These are phyloP conservation scores for Fusarium nodosum DNA, from an alignment of 2,329 filamentous ascomycete genomes.

Conservation along the genomic window DNA sequence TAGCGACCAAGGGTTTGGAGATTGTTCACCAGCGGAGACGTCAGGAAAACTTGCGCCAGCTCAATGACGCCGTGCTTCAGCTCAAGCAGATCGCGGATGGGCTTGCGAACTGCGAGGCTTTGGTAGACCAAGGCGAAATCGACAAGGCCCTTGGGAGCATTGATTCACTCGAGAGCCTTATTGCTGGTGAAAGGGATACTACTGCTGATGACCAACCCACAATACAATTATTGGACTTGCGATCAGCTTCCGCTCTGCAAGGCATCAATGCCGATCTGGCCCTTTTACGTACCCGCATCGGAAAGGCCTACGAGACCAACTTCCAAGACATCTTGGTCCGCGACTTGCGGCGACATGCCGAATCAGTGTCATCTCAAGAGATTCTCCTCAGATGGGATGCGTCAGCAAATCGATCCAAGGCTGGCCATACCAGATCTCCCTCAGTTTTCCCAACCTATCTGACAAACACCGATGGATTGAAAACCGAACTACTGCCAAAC, in stretches of 20 bases:
- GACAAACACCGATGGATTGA: constrained; percentile 76
- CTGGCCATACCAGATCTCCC: constrained; percentile 74
- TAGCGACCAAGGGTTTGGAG: constrained; percentile 86
- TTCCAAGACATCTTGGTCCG: constrained; percentile 83
- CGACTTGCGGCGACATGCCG: constrained; percentile 85
- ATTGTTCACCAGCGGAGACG: constrained; percentile 86
- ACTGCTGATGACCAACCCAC: constrained; percentile 49
- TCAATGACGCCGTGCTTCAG: constrained; percentile 87
- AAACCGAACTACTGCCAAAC: constrained; percentile 76
- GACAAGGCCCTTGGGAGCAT: constrained; percentile 84
- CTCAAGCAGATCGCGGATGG: constrained; percentile 82
- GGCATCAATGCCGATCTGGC: constrained; percentile 83
- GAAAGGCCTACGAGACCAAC: constrained; percentile 85
- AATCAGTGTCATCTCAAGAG: constrained; percentile 76
- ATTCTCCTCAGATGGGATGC: constrained; percentile 89
- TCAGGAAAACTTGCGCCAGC: constrained; percentile 84
- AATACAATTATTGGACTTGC: constrained; percentile 73
- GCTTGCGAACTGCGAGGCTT: constrained; percentile 80
- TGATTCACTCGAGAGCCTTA: constrained; percentile 81
- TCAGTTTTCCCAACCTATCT: constrained; percentile 85
- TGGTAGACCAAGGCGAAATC: constrained; percentile 87
- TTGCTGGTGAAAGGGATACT: constrained; percentile 75
- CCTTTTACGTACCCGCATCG: constrained; percentile 82
- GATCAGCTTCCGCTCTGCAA: constrained; percentile 82
- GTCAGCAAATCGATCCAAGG: constrained; percentile 79